Evolutionary conservation across 164 flowering plant genomes (phyloP).

Genomic region (Platanus orientalis): DNA sequence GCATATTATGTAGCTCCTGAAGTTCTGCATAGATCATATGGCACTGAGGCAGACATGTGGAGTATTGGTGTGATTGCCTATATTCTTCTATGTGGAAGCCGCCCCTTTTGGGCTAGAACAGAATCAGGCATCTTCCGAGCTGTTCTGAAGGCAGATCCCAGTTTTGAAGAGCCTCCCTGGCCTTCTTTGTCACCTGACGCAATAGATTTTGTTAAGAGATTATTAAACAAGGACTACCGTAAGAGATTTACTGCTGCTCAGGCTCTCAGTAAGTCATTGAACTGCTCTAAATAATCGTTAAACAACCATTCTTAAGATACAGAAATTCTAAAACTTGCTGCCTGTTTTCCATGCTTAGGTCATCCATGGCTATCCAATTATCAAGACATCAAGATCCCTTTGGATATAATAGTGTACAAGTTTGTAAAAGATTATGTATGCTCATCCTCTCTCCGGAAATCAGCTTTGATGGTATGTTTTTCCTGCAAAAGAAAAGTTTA

Average conservation of each 20-base stretch:
- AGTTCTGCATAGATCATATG: slow-evolving; percentile 93
- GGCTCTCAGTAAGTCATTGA: slow-evolving; percentile 42
- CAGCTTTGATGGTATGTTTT: slow-evolving; percentile 46
- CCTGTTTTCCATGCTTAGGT: slow-evolving; percentile 29
- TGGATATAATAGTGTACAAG: slow-evolving; percentile 58
- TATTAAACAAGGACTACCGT: slow-evolving; percentile 50
- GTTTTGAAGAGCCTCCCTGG: slow-evolving; percentile 94
- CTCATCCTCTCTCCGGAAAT: slow-evolving; percentile 60
- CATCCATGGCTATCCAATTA: slow-evolving; percentile 64
- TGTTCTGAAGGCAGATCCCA: slow-evolving; percentile 85
- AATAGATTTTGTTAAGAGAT: slow-evolving; percentile 52
- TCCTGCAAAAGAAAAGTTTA: too few species aligned
- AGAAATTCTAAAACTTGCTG: background rate
- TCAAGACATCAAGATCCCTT: slow-evolving; percentile 51
- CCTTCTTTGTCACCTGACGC: slow-evolving; percentile 49
- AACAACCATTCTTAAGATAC: background rate
- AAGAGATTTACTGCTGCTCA: slow-evolving; percentile 57
- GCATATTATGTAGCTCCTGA: slow-evolving; percentile 99
- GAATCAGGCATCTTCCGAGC: slow-evolving; percentile 96
- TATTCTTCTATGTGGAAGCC: slow-evolving; percentile 93
- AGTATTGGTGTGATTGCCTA: slow-evolving; percentile 98
- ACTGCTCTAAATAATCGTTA: background rate
- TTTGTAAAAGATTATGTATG: slow-evolving; percentile 54
- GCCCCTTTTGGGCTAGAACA: slow-evolving; percentile 97
- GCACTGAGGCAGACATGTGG: slow-evolving; percentile 99